phyloP scores from a whole-genome alignment of 768 basidiomycete species.

The Suillus tomentosus region DNA sequence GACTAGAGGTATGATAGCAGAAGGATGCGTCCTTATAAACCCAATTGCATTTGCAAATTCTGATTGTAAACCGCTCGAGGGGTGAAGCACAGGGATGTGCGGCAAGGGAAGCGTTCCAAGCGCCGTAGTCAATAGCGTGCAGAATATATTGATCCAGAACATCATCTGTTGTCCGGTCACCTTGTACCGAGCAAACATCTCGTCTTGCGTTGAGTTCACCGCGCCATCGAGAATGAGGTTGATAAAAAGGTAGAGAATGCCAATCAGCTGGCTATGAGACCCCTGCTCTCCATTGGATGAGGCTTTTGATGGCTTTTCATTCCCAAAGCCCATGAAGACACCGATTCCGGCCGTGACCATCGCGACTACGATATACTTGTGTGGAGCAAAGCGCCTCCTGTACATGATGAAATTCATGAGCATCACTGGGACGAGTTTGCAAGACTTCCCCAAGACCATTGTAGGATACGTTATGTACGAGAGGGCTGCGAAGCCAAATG shows the following conservation, averaged over 20 bases:
- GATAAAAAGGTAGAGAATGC: conserved; percentile 73
- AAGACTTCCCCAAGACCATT: conserved; percentile 98
- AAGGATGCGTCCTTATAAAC: conserved; percentile 80
- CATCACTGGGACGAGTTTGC: conserved; percentile 98
- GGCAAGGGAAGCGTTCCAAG: conserved; percentile 78
- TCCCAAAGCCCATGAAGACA: conserved; percentile 89
- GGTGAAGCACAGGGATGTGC: conserved; percentile 81
- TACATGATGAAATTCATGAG: conserved; percentile 97
- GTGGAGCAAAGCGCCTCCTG: conserved; percentile 85
- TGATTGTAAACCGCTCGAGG: conserved; percentile 54
- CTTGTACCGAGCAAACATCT: conserved; percentile 82
- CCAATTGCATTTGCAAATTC: conserved; percentile 69
- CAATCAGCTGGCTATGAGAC: conserved; percentile 64
- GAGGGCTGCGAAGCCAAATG: conserved; percentile 94
- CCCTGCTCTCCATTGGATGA: conserved; percentile 39
- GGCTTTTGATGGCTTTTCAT: conserved; percentile 46
- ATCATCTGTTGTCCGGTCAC: conserved; percentile 97
- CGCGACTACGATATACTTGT: conserved; percentile 95
- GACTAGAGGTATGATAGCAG: conserved; percentile 67
- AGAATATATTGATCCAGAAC: conserved; percentile 94
- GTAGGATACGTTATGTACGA: conserved; percentile 97
- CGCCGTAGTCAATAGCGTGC: conserved; percentile 68
- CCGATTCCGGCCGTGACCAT: conserved; percentile 92
- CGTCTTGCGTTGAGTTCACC: conserved; percentile 95
- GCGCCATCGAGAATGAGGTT: conserved; percentile 93